These are phyloP conservation scores for Nepenthes gracilis DNA, from an alignment of 148 eudicot species.

Conservation along the genomic window DNA sequence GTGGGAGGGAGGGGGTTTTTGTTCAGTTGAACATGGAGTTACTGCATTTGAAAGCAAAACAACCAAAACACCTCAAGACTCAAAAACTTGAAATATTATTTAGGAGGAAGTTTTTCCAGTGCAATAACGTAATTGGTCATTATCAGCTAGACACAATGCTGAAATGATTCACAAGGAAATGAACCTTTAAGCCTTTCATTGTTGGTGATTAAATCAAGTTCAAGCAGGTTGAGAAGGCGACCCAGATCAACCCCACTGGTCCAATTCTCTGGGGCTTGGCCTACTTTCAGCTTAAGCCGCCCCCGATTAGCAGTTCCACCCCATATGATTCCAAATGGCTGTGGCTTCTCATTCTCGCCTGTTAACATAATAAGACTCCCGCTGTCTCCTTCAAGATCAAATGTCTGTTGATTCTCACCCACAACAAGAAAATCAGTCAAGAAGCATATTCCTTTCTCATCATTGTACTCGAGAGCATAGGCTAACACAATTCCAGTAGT, in stretches of 20 bases:
- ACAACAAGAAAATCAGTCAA: constrained; percentile 94
- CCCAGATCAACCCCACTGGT: constrained; percentile 98
- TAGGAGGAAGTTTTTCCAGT: too few relatives aligned
- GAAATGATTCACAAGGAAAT: background rate
- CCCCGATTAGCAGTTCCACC: constrained; percentile 99
- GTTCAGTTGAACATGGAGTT: too few relatives aligned
- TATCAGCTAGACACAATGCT: too few relatives aligned
- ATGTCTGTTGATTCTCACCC: constrained; percentile 92
- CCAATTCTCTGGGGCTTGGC: constrained; percentile 95
- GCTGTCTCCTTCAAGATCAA: constrained; percentile 98
- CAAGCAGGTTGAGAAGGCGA: constrained; percentile 85
- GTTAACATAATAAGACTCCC: constrained; percentile 78
- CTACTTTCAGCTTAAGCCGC: constrained; percentile 85
- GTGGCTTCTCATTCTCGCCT: constrained; percentile 77
- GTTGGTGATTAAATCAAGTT: constrained; percentile 77
- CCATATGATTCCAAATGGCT: constrained; percentile 95
- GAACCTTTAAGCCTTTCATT: constrained; percentile 71
- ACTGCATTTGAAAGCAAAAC: too few relatives aligned
- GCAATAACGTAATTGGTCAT: too few relatives aligned
- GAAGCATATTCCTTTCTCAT: constrained; percentile 94
- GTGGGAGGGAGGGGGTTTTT: too few relatives aligned
- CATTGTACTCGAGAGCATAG: constrained; percentile 95
- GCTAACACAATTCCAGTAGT: constrained; percentile 83
- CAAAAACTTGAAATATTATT: too few relatives aligned
- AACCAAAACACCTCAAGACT: too few relatives aligned